Evolutionary conservation across 441 rosid genomes (phyloP), one percentile per base, ranked within the genome.

Genomic region (Populus hybrid): DNA sequence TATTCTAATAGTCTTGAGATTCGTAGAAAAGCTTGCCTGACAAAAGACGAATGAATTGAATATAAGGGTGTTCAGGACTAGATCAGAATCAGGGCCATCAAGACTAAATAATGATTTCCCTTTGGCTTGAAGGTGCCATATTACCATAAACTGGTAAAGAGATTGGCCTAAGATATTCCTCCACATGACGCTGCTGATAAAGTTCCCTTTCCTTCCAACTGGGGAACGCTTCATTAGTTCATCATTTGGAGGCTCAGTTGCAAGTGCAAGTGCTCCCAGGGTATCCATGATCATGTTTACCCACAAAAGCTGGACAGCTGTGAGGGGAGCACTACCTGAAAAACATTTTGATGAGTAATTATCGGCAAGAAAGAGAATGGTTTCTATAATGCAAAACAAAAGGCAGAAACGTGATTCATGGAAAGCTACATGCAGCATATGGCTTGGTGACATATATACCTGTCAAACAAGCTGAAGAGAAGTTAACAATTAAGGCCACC

Each of bases 241-340:
- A 21, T 77, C 61, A 9, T 85, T 84, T 11, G 91, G 88, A 3
- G 79, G 86, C 8, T 89, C 90, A 0, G 90, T 88, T 50, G 94
- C 92, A 9, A 90, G 79, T 64, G 92, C 92, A 4, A 90, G 81
- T 1, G 94, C 92, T 1, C 86, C 94, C 2, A 90, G 65, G 0
- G 92, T 88, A 73, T 88, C 94, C 92, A 87, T 90, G 50, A 90
- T 85, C 68, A 90, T 76, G 74, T 87, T 87, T 38, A 87, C 88
- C 93, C 91, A 90, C 65, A 90, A 34, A 34, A 90, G 84, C 40
- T 90, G 89, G 28, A 88, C 88, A 0, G 90, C 91, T 0, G 93
- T 86, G 7, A 90, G 84, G 8, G 91, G 90, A 18, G 87, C 87
- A 3, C 75, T 24, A 5, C 91, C 91, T 38, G 83, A 78, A 63